Evolutionary conservation across 2,329 filamentous ascomycete genomes (phyloP).

Genomic region (Dothistroma septosporum): DNA sequence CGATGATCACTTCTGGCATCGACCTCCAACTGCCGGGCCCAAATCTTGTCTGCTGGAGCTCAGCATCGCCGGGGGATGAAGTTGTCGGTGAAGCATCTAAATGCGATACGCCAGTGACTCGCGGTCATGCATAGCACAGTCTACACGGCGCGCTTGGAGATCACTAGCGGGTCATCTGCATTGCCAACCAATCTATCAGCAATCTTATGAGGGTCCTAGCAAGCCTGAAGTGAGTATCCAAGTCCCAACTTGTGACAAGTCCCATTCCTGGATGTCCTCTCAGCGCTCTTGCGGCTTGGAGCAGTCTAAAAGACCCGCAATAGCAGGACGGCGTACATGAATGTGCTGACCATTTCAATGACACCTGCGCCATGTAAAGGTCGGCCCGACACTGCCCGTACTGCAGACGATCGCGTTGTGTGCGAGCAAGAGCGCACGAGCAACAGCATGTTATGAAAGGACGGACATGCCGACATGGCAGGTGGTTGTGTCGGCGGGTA

Average conservation of each 20-base stretch:
- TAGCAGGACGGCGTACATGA: background rate
- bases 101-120: slow-evolving; percentile 73
- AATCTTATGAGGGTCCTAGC: background rate
- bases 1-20: slow-evolving; percentile 59
- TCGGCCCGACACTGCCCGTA: no score
- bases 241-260: slow-evolving; percentile 65
- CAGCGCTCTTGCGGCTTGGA: slow-evolving; percentile 44
- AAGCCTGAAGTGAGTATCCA: slow-evolving; percentile 49
- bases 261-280: slow-evolving; percentile 65
- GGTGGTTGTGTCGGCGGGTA: no score
- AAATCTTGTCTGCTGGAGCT: slow-evolving; percentile 55
- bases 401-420: no score
- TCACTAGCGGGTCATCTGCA: slow-evolving; percentile 58
- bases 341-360: background rate
- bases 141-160: background rate
- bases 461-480: no score
- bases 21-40: slow-evolving; percentile 62
- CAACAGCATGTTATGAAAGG: background rate
- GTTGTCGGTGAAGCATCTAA: slow-evolving; percentile 62
- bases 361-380: background rate
- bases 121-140: slow-evolving; percentile 49
- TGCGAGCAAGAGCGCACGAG: background rate
- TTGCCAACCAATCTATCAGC: background rate
- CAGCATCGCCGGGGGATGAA: slow-evolving; percentile 58
- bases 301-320: background rate